These are phyloP conservation scores for Aquilaria sinensis DNA, from an alignment of 345 rosid genomes.

Conservation along the genomic window DNA sequence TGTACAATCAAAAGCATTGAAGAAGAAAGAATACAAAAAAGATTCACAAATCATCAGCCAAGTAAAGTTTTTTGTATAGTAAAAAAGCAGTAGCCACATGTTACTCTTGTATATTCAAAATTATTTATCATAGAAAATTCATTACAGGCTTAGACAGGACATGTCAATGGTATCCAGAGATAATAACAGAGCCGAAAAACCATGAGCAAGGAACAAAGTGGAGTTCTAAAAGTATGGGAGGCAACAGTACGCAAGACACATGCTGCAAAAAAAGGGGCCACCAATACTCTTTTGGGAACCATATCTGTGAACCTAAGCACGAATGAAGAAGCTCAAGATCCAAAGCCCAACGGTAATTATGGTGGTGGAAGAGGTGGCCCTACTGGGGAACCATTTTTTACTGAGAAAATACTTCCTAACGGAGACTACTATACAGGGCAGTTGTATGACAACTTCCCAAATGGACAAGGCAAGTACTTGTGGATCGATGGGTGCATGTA, in stretches of 20 bases:
- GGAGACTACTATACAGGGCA: conserved; percentile 88
- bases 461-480: conserved; percentile 79
- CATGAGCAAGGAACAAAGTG: conserved; percentile 68
- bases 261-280: conserved; percentile 78
- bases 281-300: conserved; percentile 73
- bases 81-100: background rate
- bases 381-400: conserved; percentile 35
- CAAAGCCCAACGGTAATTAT: background rate
- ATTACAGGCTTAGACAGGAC: background rate
- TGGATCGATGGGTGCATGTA: conserved; percentile 95
- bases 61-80: conserved; percentile 1
- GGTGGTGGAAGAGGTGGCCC: conserved; percentile 8
- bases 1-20: too few species aligned
- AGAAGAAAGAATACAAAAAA: too few species aligned
- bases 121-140: background rate
- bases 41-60: too few species aligned
- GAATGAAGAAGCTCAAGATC: conserved; percentile 37
- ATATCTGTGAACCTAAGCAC: conserved; percentile 23
- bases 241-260: conserved; percentile 83
- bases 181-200: conserved; percentile 4
- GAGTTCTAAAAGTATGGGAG: conserved; percentile 85
- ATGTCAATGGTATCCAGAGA: conserved; percentile 5
- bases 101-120: background rate
- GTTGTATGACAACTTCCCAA: conserved; percentile 78
- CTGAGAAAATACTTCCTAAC: conserved; percentile 72